These are phyloP conservation scores for Xylaria sp. DNA, from an alignment of 2,329 filamentous ascomycete species.

Conservation along the genomic window DNA sequence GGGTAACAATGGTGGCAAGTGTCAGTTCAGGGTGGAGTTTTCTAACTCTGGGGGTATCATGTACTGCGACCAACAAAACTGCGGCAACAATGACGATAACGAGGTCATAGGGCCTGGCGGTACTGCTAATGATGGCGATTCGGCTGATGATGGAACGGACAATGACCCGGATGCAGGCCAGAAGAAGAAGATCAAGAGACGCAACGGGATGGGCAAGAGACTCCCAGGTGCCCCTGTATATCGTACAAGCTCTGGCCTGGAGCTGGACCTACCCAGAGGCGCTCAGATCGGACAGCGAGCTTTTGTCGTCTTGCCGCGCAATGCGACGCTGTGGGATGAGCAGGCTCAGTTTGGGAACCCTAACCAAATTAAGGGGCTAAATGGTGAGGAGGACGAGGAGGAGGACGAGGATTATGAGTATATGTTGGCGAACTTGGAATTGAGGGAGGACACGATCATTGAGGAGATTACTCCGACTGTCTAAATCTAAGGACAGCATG, in stretches of 20 bases:
- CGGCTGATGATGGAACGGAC: neutral
- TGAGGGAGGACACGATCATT: neutral
- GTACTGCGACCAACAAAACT: neutral
- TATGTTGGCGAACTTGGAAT: neutral
- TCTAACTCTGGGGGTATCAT: neutral
- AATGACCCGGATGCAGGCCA: neutral
- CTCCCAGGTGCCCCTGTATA: neutral
- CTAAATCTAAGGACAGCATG: neutral
- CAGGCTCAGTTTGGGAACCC: neutral
- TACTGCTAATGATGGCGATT: neutral
- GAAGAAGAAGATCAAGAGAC: neutral
- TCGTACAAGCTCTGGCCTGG: neutral
- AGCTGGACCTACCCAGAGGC: neutral
- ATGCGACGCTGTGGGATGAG: neutral
- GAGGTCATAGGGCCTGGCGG: neutral
- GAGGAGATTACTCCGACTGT: neutral
- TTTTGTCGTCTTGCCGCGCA: neutral
- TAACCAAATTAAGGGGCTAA: neutral
- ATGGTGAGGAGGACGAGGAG: neutral
- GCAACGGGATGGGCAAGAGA: neutral
- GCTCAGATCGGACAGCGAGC: neutral
- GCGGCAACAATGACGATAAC: neutral
- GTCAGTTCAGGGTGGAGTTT: neutral
- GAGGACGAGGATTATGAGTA: neutral
- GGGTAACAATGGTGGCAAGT: slow-evolving; percentile 1